Evolutionary conservation across 768 basidiomycete species (phyloP), one percentile per base, ranked within the genome.

Genomic region (Agrocybe chaxingu): DNA sequence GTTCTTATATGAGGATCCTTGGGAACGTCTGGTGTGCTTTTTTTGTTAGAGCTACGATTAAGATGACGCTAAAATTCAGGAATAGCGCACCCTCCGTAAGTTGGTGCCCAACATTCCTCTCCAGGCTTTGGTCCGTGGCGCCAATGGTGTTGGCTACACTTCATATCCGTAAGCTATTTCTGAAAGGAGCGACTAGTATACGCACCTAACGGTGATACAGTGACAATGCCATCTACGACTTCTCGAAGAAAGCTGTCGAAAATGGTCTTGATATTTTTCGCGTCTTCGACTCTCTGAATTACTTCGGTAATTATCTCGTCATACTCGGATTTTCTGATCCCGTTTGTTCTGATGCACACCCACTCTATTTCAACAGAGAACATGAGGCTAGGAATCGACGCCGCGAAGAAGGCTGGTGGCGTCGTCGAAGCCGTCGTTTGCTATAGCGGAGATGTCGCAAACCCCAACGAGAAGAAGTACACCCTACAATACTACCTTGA

Each of bases 181-280:
- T 19, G 18, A 33, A 40, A 16, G 1, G 30, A 7, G 24, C 36
- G 29, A 41, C 50, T 42, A 50, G 33, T 42, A 36, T 40, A 56
- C 54, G 66, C 53, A 41, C 16, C 18, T 19, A 47, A 16, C 24
- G 5, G 24, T 24, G 24, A 24, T 24, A 42, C 55, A 92, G 90
- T 29, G 95, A 98, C 68, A 99, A 99, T 61, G 96, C 92, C 51
- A 98, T 99, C 69, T 99, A 99, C 71, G 97, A 97, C 69, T 99
- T 99, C 76, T 97, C 92, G 54, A 96, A 95, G 77, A 96, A 96
- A 68, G 97, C 97, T 18, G 96, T 99, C n/a, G 94, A 98, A 72
- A 97, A 98, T 60, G 97, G 97, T 65, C 81, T 98, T 43, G 97
- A 99, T 71, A 99, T 99, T 67, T 99, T 99, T 90, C 84, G 97